Conservation (phyloP, 1,284 basidiomycete species). For the Pseudozyma sp. region DNA sequence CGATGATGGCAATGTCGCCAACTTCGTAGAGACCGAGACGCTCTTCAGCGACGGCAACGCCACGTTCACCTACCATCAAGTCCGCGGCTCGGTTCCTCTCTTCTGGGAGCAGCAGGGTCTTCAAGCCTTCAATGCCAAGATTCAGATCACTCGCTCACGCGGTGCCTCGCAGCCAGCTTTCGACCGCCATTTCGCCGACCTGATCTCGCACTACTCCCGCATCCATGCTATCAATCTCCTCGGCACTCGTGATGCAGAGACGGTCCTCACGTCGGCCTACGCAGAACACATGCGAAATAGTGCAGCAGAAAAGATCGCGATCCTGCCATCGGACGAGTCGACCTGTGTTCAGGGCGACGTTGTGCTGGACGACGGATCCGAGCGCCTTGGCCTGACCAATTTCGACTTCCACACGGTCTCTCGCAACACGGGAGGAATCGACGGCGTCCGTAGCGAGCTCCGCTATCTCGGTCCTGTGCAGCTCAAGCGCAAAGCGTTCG, state of each 20-base stretch:
- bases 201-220: slow-evolving; percentile 70
- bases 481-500: slow-evolving; percentile 80
- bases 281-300: slow-evolving; percentile 58
- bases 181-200: slow-evolving; percentile 87
- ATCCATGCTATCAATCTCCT: slow-evolving; percentile 66
- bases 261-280: slow-evolving; percentile 84
- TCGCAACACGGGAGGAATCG: slow-evolving; percentile 81
- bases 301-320: slow-evolving; percentile 45
- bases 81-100: slow-evolving; percentile 83
- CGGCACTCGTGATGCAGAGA: slow-evolving; percentile 80
- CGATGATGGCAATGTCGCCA: slow-evolving; percentile 95
- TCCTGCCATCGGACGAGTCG: slow-evolving; percentile 26
- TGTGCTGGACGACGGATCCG: slow-evolving; percentile 38
- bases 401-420: slow-evolving; percentile 94
- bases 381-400: slow-evolving; percentile 75
- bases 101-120: slow-evolving; percentile 99
- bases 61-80: slow-evolving; percentile 89
- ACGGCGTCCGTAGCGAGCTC: slow-evolving; percentile 82
- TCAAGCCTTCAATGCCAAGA: slow-evolving; percentile 63
- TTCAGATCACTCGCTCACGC: slow-evolving; percentile 78
- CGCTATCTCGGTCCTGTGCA: slow-evolving; percentile 71
- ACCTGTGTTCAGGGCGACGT: slow-evolving; percentile 9
- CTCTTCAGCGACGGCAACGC: slow-evolving; percentile 85
- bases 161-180: slow-evolving; percentile 93
- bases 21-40: slow-evolving; percentile 97